Conservation (phyloP, 805 yeast genomes). For the Hanseniaspora jakobsenii region DNA sequence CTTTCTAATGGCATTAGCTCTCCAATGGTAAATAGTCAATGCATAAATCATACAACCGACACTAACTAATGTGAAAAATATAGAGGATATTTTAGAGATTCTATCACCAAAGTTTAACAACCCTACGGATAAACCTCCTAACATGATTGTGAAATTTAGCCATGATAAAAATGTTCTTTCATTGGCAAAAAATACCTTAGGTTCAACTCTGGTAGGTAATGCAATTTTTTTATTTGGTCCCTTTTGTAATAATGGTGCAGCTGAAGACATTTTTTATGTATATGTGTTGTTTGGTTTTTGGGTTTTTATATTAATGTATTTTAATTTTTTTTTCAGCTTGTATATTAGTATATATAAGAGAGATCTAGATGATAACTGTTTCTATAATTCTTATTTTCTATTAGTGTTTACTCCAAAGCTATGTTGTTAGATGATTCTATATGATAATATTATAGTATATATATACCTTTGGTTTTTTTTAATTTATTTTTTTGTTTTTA, state of each 20-base stretch:
- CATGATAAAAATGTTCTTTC: constrained; percentile 97
- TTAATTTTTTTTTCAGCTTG: too few relatives aligned
- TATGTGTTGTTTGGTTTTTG: too few relatives aligned
- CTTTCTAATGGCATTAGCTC: constrained; percentile 95
- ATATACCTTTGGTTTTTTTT: too few relatives aligned
- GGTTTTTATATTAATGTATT: not conserved
- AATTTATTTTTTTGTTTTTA: too few relatives aligned
- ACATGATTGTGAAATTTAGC: constrained; percentile 96
- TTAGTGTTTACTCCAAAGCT: too few relatives aligned
- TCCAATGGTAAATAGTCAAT: constrained; percentile 92
- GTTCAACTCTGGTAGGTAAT: constrained; percentile 94
- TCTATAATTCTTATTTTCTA: too few relatives aligned
- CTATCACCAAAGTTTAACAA: constrained; percentile 90
- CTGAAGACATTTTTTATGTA: constrained; percentile 37
- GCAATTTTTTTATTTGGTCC: constrained; percentile 88
- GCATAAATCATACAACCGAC: constrained; percentile 98
- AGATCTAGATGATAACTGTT: too few relatives aligned
- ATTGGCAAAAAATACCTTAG: constrained; percentile 96
- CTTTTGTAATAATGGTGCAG: constrained; percentile 61
- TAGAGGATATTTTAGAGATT: constrained; percentile 85
- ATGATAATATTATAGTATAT: too few relatives aligned
- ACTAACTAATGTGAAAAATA: constrained; percentile 85
- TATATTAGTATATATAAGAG: too few relatives aligned
- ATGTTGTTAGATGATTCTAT: too few relatives aligned
- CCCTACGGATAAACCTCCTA: constrained; percentile 95